Conservation (phyloP, 2,329 filamentous ascomycete genomes). For the Diplodia seriata region DNA sequence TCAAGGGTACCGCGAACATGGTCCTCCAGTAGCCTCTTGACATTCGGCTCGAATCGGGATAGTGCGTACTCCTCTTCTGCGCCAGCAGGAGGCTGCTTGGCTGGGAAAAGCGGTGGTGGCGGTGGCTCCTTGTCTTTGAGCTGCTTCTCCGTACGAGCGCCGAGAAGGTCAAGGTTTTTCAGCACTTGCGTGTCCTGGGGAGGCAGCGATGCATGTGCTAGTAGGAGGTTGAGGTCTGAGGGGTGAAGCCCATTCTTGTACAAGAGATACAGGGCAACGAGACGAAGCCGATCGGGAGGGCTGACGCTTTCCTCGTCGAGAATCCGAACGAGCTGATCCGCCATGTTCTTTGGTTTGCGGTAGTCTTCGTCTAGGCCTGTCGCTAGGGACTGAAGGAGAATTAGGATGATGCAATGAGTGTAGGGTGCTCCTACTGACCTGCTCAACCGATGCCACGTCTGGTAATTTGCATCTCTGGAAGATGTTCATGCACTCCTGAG, state of each 20-base stretch:
- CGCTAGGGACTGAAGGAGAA: constrained; percentile 67
- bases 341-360: constrained; percentile 86
- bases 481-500: constrained; percentile 93
- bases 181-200: constrained; percentile 75
- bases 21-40: constrained; percentile 87
- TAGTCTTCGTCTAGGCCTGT: constrained; percentile 94
- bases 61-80: constrained; percentile 77
- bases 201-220: constrained; percentile 82
- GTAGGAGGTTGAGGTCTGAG: constrained; percentile 82
- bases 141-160: constrained; percentile 72
- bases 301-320: constrained; percentile 81
- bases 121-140: constrained; percentile 79
- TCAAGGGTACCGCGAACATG: constrained; percentile 53
- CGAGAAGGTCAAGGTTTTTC: constrained; percentile 80
- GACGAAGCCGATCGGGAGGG: constrained; percentile 77
- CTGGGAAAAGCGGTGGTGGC: constrained; percentile 72
- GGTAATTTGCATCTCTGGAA: constrained; percentile 85
- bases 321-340: constrained; percentile 84
- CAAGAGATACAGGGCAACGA: constrained; percentile 84
- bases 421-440: constrained; percentile 55
- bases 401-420: not conserved
- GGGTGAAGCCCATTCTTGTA: constrained; percentile 84
- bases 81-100: constrained; percentile 62
- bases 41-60: constrained; percentile 81
- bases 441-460: constrained; percentile 87